Conservation (phyloP, 345 rosid genomes). For the Citrus maxima region DNA sequence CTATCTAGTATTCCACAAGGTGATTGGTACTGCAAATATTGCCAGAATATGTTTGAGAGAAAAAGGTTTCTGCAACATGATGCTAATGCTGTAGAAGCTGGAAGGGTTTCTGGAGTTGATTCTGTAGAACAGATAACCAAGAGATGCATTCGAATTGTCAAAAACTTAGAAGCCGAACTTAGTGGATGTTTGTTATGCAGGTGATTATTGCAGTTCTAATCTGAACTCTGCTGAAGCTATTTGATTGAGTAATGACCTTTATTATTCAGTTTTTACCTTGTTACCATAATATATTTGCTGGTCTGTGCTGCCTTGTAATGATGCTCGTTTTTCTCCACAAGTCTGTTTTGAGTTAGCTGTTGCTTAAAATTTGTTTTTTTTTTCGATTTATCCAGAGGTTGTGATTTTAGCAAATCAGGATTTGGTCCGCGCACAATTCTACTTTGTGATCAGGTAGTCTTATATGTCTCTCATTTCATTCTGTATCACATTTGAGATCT, state of each 20-base stretch:
- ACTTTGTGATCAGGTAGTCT: slow-evolving; percentile 92
- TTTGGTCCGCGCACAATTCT: slow-evolving; percentile 95
- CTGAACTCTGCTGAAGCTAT: slow-evolving; percentile 6
- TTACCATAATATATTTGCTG: neutral
- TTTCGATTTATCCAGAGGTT: slow-evolving; percentile 45
- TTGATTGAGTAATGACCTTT: neutral
- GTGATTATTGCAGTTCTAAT: slow-evolving; percentile 33
- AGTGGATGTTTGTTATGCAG: slow-evolving; percentile 94
- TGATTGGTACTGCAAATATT: slow-evolving; percentile 88
- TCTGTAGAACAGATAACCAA: slow-evolving; percentile 71
- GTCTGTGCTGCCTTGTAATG: neutral
- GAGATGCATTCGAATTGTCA: slow-evolving; percentile 91
- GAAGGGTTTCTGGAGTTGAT: slow-evolving; percentile 78
- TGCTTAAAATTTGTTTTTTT: neutral
- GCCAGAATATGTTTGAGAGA: slow-evolving; percentile 61
- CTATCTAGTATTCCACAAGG: slow-evolving; percentile 70
- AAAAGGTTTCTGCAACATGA: slow-evolving; percentile 57
- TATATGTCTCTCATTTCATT: slow-evolving; percentile 10
- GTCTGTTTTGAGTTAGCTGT: neutral
- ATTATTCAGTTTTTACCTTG: neutral
- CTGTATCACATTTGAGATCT: neutral
- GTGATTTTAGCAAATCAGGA: slow-evolving; percentile 86
- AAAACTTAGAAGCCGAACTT: slow-evolving; percentile 63
- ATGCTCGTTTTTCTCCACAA: neutral
- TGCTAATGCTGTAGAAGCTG: slow-evolving; percentile 79